Evolutionary conservation across 2,329 filamentous ascomycete genomes (phyloP).

Genomic region (Ceratocystis destructans): DNA sequence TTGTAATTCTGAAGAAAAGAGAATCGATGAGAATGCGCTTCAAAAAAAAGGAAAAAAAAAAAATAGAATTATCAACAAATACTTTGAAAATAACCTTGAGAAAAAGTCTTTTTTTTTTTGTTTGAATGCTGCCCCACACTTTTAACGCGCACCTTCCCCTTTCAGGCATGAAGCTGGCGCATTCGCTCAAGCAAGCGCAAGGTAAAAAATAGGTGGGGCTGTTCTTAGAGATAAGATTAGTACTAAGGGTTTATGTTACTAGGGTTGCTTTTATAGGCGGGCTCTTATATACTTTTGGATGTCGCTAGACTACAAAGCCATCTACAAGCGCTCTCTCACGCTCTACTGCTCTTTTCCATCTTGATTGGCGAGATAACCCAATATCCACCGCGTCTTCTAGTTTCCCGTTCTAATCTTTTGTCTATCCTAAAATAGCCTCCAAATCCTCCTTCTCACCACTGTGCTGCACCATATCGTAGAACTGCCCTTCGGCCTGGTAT

Average conservation of each 20-base stretch:
- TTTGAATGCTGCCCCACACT: conserved; percentile 8
- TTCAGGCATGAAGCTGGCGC: neutral
- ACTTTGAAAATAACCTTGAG: too few relatives aligned
- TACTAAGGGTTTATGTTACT: neutral
- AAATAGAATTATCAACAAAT: too few relatives aligned
- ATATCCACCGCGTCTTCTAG: neutral
- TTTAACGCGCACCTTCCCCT: neutral
- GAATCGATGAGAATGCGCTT: too few relatives aligned
- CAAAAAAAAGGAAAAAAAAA: too few relatives aligned
- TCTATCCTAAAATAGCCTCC: conserved; percentile 12
- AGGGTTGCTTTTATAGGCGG: neutral
- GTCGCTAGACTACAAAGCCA: neutral
- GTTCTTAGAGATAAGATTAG: neutral
- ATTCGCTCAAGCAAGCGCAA: neutral
- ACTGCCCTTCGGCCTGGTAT: conserved; percentile 33
- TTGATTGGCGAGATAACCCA: too few relatives aligned
- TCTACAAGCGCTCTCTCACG: neutral
- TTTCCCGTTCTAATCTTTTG: neutral
- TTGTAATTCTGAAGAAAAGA: too few relatives aligned
- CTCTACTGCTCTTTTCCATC: neutral
- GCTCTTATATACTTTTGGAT: neutral
- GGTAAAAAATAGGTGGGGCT: neutral
- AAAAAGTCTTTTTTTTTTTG: neutral
- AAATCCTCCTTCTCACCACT: conserved; percentile 36
- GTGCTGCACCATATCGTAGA: conserved; percentile 43